Conservation (phyloP, 1,284 basidiomycete species). For the Takashimella tepidaria region DNA sequence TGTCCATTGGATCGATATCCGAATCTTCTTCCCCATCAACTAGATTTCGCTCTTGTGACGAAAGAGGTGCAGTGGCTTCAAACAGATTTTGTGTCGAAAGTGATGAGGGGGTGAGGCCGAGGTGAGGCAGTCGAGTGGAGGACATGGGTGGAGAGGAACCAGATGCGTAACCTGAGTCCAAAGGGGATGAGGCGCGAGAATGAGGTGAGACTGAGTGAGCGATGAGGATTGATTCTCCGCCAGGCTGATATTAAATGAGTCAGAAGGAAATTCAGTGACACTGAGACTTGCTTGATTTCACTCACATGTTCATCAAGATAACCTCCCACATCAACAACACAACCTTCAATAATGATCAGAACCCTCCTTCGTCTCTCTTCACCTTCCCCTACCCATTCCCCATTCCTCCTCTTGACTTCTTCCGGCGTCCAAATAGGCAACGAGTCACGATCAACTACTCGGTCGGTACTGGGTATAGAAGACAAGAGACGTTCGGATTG, state of each 20-base stretch:
- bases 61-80: no score
- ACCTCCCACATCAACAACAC: slow-evolving; percentile 58
- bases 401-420: slow-evolving; percentile 42
- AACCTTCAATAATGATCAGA: slow-evolving; percentile 58
- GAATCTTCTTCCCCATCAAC: no score
- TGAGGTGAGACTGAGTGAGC: slow-evolving; percentile 3
- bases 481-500: slow-evolving; percentile 35
- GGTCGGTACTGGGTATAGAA: slow-evolving; percentile 17
- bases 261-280: neutral
- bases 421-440: slow-evolving; percentile 31
- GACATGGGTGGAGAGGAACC: no score
- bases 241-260: slow-evolving; percentile 16
- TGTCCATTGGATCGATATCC: no score
- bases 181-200: slow-evolving; percentile 6
- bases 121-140: no score
- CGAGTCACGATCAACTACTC: slow-evolving; percentile 16
- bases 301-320: slow-evolving; percentile 66
- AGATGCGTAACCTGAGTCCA: slow-evolving; percentile 30
- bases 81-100: no score
- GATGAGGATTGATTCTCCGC: slow-evolving; percentile 21
- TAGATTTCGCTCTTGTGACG: no score
- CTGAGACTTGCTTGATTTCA: no score
- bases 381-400: slow-evolving; percentile 49
- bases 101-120: no score
- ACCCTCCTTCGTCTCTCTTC: slow-evolving; percentile 42